A percentile compares a stretch with the other conserved stretches of the same genome.
phyloP scores from a whole-genome alignment of 2,329 filamentous ascomycete genomes.

The Arthrobotrys conoides region DNA sequence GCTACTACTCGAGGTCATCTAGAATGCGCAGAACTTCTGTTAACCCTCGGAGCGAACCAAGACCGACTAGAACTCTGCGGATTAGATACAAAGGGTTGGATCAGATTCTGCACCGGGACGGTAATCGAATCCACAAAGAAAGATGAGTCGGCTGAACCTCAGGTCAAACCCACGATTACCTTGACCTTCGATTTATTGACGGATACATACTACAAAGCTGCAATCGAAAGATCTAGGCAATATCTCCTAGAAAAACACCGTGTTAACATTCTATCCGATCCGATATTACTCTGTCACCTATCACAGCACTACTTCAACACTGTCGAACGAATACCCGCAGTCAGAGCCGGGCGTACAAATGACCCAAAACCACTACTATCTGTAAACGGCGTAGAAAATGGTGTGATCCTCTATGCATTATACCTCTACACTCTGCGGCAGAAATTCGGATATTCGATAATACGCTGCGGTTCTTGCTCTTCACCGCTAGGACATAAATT shows the following conservation, averaged over 20 bases:
- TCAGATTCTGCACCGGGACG: neutral
- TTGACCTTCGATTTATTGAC: neutral
- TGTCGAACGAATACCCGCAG: neutral
- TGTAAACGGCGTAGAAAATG: neutral
- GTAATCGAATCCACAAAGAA: neutral
- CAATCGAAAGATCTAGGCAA: neutral
- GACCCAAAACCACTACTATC: neutral
- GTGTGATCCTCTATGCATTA: conserved; percentile 3
- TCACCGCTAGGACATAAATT: neutral
- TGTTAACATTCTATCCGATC: neutral
- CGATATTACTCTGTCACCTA: neutral
- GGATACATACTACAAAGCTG: neutral
- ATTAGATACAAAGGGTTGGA: neutral
- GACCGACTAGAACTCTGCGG: neutral
- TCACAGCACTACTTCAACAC: conserved; percentile 18
- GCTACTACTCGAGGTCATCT: conserved; percentile 6
- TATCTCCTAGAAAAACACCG: conserved; percentile 2
- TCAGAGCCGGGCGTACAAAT: neutral
- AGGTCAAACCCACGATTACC: neutral
- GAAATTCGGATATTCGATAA: neutral
- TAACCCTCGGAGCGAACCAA: neutral
- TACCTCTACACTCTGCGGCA: neutral
- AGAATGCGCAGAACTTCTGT: neutral
- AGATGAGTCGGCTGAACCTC: neutral
- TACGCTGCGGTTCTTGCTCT: conserved; percentile 11